Evolutionary conservation across 352 stramenopile species (phyloP).

Genomic region (Pythium periplocum): DNA sequence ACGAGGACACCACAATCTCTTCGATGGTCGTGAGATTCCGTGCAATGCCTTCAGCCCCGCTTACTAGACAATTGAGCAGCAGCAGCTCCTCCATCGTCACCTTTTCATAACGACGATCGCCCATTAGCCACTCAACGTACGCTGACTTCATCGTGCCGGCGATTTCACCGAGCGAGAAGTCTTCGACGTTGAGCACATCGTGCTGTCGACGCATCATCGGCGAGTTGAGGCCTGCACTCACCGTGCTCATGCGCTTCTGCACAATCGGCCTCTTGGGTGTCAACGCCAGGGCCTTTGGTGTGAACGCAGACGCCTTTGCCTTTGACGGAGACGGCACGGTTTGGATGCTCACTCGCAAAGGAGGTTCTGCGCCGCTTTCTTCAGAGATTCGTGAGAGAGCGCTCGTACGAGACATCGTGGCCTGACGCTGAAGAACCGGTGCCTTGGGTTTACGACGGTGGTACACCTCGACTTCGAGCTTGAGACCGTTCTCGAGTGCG

Average conservation of each 20-base stretch:
- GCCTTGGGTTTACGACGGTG: slow-evolving; percentile 28
- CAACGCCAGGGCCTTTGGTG: neutral
- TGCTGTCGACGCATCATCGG: slow-evolving; percentile 63
- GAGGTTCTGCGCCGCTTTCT: neutral
- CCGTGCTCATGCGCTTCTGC: slow-evolving; percentile 1
- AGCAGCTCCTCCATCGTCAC: slow-evolving; percentile 80
- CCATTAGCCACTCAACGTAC: slow-evolving; percentile 80
- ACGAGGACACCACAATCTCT: slow-evolving; percentile 67
- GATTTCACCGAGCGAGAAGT: slow-evolving; percentile 71
- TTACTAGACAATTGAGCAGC: slow-evolving; percentile 80
- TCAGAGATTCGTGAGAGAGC: slow-evolving; percentile 10
- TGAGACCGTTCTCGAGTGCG: slow-evolving; percentile 65
- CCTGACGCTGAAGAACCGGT: slow-evolving; percentile 3
- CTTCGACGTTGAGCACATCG: slow-evolving; percentile 77
- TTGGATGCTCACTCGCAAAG: neutral
- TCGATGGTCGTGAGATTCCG: slow-evolving; percentile 65
- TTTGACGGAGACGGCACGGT: neutral
- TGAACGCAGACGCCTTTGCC: neutral
- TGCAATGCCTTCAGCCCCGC: slow-evolving; percentile 70
- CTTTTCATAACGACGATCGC: slow-evolving; percentile 62
- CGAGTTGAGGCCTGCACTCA: slow-evolving; percentile 24
- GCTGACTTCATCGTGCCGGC: slow-evolving; percentile 63
- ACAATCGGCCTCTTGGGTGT: slow-evolving; percentile 18
- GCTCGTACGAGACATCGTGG: neutral
- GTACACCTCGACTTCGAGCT: slow-evolving; percentile 76